These are phyloP conservation scores for Dactylis glomerata DNA, from an alignment of 176 grass and related monocot genomes.

Conservation along the genomic window DNA sequence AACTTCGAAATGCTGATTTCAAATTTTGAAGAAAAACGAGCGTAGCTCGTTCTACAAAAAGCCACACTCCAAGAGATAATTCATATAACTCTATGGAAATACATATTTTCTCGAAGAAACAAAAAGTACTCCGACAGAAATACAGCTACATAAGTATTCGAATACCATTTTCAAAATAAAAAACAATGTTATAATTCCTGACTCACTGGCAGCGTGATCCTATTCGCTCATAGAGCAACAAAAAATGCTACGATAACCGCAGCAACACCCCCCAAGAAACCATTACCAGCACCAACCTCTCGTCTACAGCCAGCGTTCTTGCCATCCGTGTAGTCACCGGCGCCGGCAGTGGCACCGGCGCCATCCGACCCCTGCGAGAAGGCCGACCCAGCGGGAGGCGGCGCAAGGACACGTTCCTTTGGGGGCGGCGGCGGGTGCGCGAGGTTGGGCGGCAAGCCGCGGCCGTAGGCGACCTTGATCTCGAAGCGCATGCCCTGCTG, in stretches of 20 bases:
- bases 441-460: conserved; percentile 33
- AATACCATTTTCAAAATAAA: too few species aligned
- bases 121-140: too few species aligned
- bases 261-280: background rate
- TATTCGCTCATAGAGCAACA: background rate
- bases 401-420: conserved; percentile 19
- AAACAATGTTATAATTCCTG: too few species aligned
- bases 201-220: too few species aligned
- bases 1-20: too few species aligned
- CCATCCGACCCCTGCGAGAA: background rate
- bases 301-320: background rate
- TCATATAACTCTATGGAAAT: too few species aligned
- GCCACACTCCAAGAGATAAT: too few species aligned
- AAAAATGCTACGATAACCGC: background rate
- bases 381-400: conserved; percentile 13
- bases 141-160: too few species aligned
- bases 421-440: conserved; percentile 23
- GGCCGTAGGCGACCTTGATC: conserved; percentile 52
- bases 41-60: too few species aligned
- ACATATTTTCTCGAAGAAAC: too few species aligned
- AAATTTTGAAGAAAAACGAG: too few species aligned
- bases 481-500: conserved; percentile 60
- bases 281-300: background rate
- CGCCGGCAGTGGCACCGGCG: background rate
- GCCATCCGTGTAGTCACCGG: background rate